Base-by-base conservation (phyloP, 2,329 filamentous ascomycete genomes). In the Dactylellina cionopaga region DNA sequence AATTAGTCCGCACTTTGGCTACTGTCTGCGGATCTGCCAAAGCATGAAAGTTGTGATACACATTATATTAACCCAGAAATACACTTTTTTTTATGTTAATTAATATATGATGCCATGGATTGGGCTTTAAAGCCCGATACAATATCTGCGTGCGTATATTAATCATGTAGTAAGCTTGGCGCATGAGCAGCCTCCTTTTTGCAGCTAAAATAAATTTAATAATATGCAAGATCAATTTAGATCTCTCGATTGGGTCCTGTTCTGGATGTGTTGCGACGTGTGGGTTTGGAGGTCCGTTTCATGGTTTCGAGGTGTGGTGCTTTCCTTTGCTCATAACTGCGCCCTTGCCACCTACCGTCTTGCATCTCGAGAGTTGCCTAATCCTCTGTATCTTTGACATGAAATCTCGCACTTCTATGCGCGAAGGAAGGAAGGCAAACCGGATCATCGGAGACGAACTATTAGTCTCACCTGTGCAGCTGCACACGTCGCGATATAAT, bases 181-280 rank as follows among this genome's bases (percentile, higher is more conserved):
- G n/a, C n/a, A n/a, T n/a, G n/a, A n/a, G 31, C 19, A 27, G 22
- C 27, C 43, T 1, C 29, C 35, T 19, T 22, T 22, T 15, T 41
- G 35, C 19, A 29, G 11, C 25, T 9, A 13, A 9, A 29, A n/a
- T n/a, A 7, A 6, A 6, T 22, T 44, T 27, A 11, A n/a, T n/a
- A 29, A 27, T 29, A 19, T 27, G 22, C 43, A 24, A 25, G 24
- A 29, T 47, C 6, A 25, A 17, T 17, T 33, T 10, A 10, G 15
- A 29, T 49, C 56, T 47, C 43, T 24, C 25, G 24, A n/a, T 41
- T 31, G 33, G 41, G 41, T 13, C 49, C 41, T 10, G 22, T 51
- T 54, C 19, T n/a, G 59, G 49, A 22, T 56, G 59, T 65, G 60
- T 65, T 65, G 60, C 27, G 39, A 41, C 33, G 22, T 13, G 33